Base-by-base conservation (phyloP, 2,329 filamentous ascomycete genomes). In the Tetracladium maxilliforme region DNA sequence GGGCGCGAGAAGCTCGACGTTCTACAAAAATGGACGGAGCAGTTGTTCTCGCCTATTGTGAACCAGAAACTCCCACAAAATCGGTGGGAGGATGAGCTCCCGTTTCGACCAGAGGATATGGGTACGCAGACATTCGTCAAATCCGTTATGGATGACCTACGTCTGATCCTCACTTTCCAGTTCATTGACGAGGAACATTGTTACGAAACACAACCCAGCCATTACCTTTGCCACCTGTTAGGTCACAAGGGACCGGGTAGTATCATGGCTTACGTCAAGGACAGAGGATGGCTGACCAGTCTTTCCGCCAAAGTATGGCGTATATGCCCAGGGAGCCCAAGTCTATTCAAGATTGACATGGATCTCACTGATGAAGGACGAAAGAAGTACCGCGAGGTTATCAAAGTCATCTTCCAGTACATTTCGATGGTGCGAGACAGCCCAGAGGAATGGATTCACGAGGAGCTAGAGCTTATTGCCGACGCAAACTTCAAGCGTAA, bases 401-500 rank as follows among this genome's bases (percentile, higher is more conserved):
- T 71, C 21, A 75, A 76, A 46, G 58, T 65, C 21, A 55, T 80
- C 26, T 82, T 82, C 46, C 67, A 80, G 46, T 98, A 98, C 42
- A 73, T 95, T 33, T 73, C 83, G 8, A 68, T 98, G 47, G 66
- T 98, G 28, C 73, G 72, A 34, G 80, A 92, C 40, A 64, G 65
- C 3, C 86, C 87, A 0, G 77, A 92, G 37, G 63, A 92, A 46
- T 95, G 90, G 90, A 84, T 95, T 30, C 86, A 90, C 30, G 70
- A 92, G 16, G 90, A 98, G 51, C 79, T 90, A 49, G 87, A 84
- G 49, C 74, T 75, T 18, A 73, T 95, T 54, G 75, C 80, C 22
- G 86, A 95, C 37, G 82, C 95, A 8, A 80, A 92, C 38, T 98
- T 98, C 61, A 81, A 79, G 36, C 98, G 92, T 53, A 82, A 75